Percentiles rank a stretch among this genome's conserved stretches.
phyloP scores from a whole-genome alignment of 2,329 filamentous ascomycete species.

The Hypoxylon sp. region DNA sequence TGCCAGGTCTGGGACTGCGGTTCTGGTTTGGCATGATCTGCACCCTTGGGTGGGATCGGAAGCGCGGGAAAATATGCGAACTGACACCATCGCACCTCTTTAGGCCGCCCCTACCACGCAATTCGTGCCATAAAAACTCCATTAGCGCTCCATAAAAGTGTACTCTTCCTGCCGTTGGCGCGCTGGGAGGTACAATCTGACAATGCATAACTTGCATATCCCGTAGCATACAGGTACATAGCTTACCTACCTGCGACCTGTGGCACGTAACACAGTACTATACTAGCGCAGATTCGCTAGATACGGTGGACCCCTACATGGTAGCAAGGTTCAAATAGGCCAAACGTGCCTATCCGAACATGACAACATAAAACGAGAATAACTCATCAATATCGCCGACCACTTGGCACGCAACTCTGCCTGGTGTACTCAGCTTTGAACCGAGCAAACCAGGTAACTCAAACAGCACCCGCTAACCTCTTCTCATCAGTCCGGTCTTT shows the following conservation, averaged over 20 bases:
- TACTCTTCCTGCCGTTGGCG: neutral
- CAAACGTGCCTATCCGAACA: constrained; percentile 17
- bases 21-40: constrained; percentile 45
- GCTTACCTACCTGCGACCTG: neutral
- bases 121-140: constrained; percentile 16
- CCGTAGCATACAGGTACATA: neutral
- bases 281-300: constrained; percentile 24
- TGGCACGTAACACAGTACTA: constrained; percentile 21
- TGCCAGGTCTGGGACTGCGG: constrained; percentile 9
- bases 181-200: constrained; percentile 8
- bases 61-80: constrained; percentile 48
- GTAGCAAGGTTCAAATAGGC: constrained; percentile 15
- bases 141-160: neutral
- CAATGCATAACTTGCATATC: constrained; percentile 17
- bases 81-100: constrained; percentile 44
- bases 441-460: constrained; percentile 7
- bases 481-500: neutral
- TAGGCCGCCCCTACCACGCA: neutral
- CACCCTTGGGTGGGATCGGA: constrained; percentile 43
- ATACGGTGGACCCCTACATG: constrained; percentile 13
- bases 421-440: constrained; percentile 21
- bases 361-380: constrained; percentile 25
- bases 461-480: neutral
- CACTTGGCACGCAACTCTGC: constrained; percentile 19
- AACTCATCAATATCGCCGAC: constrained; percentile 17